phyloP scores from a whole-genome alignment of 148 eudicot genomes.

The Fagopyrum homotropicum region DNA sequence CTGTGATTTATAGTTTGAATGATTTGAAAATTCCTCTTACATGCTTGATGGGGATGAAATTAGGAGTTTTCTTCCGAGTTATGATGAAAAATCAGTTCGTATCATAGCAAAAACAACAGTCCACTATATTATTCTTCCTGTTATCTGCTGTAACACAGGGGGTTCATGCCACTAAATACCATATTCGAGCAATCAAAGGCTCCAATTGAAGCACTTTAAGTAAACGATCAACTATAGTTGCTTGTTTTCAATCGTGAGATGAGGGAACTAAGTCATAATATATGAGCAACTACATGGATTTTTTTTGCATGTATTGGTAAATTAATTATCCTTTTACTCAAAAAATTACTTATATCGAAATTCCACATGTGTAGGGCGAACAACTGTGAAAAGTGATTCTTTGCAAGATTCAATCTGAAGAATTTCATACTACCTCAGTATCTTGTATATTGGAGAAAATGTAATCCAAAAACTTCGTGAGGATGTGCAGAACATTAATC shows the following conservation, averaged over 20 bases:
- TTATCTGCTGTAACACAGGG: background rate
- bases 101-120: too few species aligned
- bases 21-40: background rate
- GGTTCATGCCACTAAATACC: background rate
- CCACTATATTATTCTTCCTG: too few species aligned
- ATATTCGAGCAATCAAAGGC: background rate
- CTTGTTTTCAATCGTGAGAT: background rate
- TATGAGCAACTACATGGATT: background rate
- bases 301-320: background rate
- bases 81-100: too few species aligned
- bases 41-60: too few species aligned
- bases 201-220: background rate
- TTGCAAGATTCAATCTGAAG: slow-evolving; percentile 47
- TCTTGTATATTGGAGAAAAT: slow-evolving; percentile 33
- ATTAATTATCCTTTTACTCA: background rate
- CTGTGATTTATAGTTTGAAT: background rate
- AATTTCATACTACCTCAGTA: slow-evolving; percentile 32
- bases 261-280: background rate
- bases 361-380: slow-evolving; percentile 30
- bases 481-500: slow-evolving; percentile 39
- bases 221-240: background rate
- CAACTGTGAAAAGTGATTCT: slow-evolving; percentile 34
- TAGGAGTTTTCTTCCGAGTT: too few species aligned
- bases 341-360: too few species aligned
- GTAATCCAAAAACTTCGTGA: slow-evolving; percentile 36